Evolutionary conservation across 495 filamentous ascomycete species (phyloP).

Genomic region (Penicillium dipodomyicola): DNA sequence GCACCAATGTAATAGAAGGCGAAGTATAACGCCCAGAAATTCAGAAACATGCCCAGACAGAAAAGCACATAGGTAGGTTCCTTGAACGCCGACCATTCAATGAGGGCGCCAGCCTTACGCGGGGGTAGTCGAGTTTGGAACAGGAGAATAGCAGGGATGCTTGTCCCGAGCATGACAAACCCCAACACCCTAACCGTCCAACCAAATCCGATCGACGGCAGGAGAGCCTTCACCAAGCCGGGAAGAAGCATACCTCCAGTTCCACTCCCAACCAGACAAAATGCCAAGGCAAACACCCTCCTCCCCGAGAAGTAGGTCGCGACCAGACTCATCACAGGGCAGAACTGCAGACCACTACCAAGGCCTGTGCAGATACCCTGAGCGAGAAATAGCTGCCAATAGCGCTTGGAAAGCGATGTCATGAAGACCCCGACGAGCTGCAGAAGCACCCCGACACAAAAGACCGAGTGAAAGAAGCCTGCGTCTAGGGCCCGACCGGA

Average conservation of each 20-base stretch:
- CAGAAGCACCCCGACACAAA: conserved; percentile 32
- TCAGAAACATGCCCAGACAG: conserved; percentile 50
- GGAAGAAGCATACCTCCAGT: background rate
- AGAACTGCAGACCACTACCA: conserved; percentile 35
- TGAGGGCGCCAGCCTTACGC: conserved; percentile 41
- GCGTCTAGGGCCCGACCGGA: conserved; percentile 58
- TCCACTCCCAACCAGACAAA: background rate
- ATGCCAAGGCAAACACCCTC: background rate
- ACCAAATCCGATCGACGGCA: conserved; percentile 54
- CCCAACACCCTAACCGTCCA: conserved; percentile 67
- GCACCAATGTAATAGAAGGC: conserved; percentile 62
- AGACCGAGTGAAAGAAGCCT: conserved; percentile 52
- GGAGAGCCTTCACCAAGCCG: background rate
- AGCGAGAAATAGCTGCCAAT: conserved; percentile 34
- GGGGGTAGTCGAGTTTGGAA: conserved; percentile 50
- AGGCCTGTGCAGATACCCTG: conserved; percentile 41
- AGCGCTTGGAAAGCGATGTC: conserved; percentile 34
- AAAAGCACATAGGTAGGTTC: conserved; percentile 63
- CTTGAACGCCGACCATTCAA: conserved; percentile 60
- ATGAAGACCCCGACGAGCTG: conserved; percentile 46
- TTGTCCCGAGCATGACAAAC: conserved; percentile 60
- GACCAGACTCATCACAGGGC: conserved; percentile 32
- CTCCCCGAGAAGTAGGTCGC: conserved; percentile 36
- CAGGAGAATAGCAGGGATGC: background rate
- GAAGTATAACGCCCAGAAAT: conserved; percentile 62